These are phyloP conservation scores for Diplodia corticola DNA, from an alignment of 2,329 filamentous ascomycete species.

Conservation along the genomic window DNA sequence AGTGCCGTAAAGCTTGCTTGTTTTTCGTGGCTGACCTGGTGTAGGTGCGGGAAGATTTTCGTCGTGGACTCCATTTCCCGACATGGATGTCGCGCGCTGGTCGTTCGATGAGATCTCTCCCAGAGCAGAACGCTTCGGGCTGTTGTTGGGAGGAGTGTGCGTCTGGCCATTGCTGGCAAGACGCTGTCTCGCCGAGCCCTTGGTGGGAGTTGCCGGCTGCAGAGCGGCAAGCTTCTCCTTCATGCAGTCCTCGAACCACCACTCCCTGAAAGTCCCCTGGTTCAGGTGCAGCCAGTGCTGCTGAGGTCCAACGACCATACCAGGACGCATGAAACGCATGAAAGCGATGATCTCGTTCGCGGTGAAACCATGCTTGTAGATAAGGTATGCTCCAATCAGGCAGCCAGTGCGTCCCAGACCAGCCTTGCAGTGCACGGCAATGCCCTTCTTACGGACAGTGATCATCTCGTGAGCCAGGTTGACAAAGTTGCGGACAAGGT, in stretches of 20 bases:
- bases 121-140: constrained; percentile 77
- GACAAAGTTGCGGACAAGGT: constrained; percentile 91
- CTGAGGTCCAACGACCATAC: constrained; percentile 98
- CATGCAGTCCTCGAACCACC: constrained; percentile 81
- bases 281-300: constrained; percentile 99
- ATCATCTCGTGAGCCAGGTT: constrained; percentile 94
- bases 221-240: constrained; percentile 76
- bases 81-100: constrained; percentile 42
- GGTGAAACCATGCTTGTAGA: constrained; percentile 95
- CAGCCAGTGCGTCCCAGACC: constrained; percentile 94
- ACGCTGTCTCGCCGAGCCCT: constrained; percentile 49
- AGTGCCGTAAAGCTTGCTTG: constrained; percentile 71
- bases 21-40: constrained; percentile 92
- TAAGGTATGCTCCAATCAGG: constrained; percentile 94
- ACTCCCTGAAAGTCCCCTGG: constrained; percentile 95
- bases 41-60: constrained; percentile 94
- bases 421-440: constrained; percentile 98
- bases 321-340: constrained; percentile 98
- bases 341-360: constrained; percentile 96
- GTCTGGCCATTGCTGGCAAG: constrained; percentile 66
- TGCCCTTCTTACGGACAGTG: constrained; percentile 83
- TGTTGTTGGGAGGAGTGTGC: constrained; percentile 81
- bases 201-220: constrained; percentile 59
- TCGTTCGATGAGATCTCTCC: constrained; percentile 89
- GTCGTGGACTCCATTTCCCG: constrained; percentile 68